Percentiles rank a stretch among this genome's conserved stretches.
Conservation (phyloP, 352 stramenopile species). For the Phytophthora cactorum region DNA sequence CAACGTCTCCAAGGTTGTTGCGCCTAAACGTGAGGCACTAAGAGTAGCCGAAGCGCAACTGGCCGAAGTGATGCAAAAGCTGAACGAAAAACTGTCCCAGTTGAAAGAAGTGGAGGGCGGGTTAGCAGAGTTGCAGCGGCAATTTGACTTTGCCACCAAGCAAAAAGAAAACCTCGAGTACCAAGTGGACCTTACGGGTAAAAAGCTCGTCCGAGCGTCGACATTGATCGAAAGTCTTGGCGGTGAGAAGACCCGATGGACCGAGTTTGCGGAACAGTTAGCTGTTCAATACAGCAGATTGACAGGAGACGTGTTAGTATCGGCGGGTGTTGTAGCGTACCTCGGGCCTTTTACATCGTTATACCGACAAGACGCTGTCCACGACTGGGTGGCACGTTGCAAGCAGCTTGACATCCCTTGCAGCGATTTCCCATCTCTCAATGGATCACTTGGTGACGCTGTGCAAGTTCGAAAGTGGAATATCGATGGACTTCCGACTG, state of each 20-base stretch:
- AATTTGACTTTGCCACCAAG: constrained; percentile 89
- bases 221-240: constrained; percentile 94
- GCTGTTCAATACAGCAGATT: constrained; percentile 87
- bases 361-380: constrained; percentile 78
- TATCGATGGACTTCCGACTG: constrained; percentile 93
- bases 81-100: constrained; percentile 92
- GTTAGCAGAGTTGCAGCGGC: constrained; percentile 82
- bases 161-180: constrained; percentile 93
- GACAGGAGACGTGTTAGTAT: constrained; percentile 93
- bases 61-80: constrained; percentile 88
- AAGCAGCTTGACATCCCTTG: constrained; percentile 85
- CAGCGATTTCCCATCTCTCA: constrained; percentile 86
- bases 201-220: constrained; percentile 93
- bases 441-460: constrained; percentile 89
- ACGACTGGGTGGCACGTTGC: constrained; percentile 80
- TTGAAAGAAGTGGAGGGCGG: constrained; percentile 93
- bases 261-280: constrained; percentile 86
- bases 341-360: constrained; percentile 93
- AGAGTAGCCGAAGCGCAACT: constrained; percentile 84
- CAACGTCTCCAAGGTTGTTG: constrained; percentile 93
- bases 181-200: constrained; percentile 93
- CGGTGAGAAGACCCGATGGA: constrained; percentile 93
- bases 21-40: constrained; percentile 92
- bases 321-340: constrained; percentile 93
- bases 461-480: constrained; percentile 95